Base-by-base conservation (phyloP, 495 filamentous ascomycete species). In the Xylaria curta region DNA sequence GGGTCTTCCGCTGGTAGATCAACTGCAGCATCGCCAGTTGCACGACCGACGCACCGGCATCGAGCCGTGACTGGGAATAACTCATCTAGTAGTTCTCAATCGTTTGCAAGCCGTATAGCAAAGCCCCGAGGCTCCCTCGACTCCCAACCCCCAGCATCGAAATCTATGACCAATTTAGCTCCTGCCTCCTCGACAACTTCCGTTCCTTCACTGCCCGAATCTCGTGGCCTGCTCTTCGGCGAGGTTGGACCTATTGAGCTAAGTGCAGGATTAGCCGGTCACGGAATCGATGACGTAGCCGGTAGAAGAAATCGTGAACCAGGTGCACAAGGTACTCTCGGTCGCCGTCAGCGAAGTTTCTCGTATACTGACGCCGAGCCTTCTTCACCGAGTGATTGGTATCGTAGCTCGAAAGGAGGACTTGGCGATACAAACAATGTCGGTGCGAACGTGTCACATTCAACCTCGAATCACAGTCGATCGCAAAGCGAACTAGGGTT, bases 331-430 rank as follows among this genome's bases (percentile, higher is more conserved):
- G 78, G 79, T 53, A 66, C 74, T 24, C 72, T 71, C 15, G 76
- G 76, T 46, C 61, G 74, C 49, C 85, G 83, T 56, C 81, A 81
- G 53, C 76, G 84, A 58, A 83, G 81, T 68, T 76, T 81, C 49
- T 86, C 85, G 15, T 80, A 85, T 70, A 77, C 82, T n/a, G 82
- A 84, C 63, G 74, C 78, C 47, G 84, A 87, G 69, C 85, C 86
- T 7, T 76, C 84, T 49, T 87, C 86, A 13, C 85, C 86, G 36
- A 87, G 82, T 9, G 85, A 85, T 61, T 87, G 86, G 86, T 87
- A 88, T 69, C 86, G 84, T 46, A 80, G 74, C 7, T 77, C 74
- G 38, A 73, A 71, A 73, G 64, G 77, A 72, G 46, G 73, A 73
- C 62, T 80, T 62, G 68, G 76, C 73, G 72, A 70, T 65, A 70